These are phyloP conservation scores for Aspergillus tanneri DNA, from an alignment of 2,329 filamentous ascomycete species.

Conservation along the genomic window DNA sequence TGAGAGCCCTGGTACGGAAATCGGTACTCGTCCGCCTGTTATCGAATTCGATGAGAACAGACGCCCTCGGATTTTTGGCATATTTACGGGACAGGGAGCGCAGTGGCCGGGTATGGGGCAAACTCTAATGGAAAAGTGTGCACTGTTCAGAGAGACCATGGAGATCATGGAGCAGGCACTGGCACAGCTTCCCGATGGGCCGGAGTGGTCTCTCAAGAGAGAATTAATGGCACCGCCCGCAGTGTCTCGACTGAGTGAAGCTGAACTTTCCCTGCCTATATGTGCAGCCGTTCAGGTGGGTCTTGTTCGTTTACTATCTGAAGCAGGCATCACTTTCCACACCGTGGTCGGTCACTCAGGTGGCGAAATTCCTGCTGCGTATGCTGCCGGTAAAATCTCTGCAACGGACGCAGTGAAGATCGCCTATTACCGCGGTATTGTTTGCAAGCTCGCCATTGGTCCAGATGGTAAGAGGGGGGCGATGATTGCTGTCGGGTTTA, in stretches of 20 bases:
- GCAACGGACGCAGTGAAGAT: slow-evolving; percentile 44
- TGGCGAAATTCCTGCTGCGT: slow-evolving; percentile 53
- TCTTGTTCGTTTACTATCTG: slow-evolving; percentile 25
- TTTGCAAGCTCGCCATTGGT: slow-evolving; percentile 22
- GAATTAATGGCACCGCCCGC: slow-evolving; percentile 19
- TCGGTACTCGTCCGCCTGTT: slow-evolving; percentile 1
- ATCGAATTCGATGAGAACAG: neutral
- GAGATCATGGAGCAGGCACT: slow-evolving; percentile 14
- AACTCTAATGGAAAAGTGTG: slow-evolving; percentile 16
- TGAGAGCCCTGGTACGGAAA: slow-evolving; percentile 1
- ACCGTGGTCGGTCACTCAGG: slow-evolving; percentile 51
- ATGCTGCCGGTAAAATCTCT: slow-evolving; percentile 48
- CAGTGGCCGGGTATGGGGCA: slow-evolving; percentile 32
- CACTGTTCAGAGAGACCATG: slow-evolving; percentile 18
- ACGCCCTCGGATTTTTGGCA: slow-evolving; percentile 18
- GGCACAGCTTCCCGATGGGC: slow-evolving; percentile 13
- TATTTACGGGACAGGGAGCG: slow-evolving; percentile 34
- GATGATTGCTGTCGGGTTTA: slow-evolving; percentile 52
- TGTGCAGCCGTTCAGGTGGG: slow-evolving; percentile 29
- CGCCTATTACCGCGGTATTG: slow-evolving; percentile 49
- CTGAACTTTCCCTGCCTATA: slow-evolving; percentile 26
- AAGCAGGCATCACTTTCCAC: slow-evolving; percentile 34
- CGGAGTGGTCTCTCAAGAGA: slow-evolving; percentile 21
- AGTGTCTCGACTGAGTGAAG: slow-evolving; percentile 21
- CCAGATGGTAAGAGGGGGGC: slow-evolving; percentile 32